Evolutionary conservation across 352 stramenopile genomes (phyloP).

Genomic region (Globisporangium recalcitrans): DNA sequence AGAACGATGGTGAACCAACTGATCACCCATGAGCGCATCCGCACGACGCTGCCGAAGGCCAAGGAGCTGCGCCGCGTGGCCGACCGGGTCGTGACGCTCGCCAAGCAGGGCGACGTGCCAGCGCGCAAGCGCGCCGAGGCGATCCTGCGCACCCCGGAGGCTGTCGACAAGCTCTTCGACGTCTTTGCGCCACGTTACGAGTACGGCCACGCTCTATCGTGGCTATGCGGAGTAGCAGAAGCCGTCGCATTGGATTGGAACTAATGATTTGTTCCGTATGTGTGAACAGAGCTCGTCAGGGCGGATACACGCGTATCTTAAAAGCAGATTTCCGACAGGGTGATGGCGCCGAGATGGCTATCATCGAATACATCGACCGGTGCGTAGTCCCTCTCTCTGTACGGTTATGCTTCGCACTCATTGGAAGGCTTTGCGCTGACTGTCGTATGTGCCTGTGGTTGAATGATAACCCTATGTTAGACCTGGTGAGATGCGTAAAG

Average conservation of each 20-base stretch:
- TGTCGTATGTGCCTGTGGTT: slow-evolving; percentile 9
- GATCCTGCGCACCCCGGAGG: slow-evolving; percentile 87
- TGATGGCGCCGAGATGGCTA: slow-evolving; percentile 95
- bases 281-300: slow-evolving; percentile 41
- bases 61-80: slow-evolving; percentile 93
- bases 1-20: slow-evolving; percentile 96
- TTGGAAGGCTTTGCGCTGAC: not conserved
- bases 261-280: not conserved
- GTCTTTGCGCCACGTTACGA: slow-evolving; percentile 94
- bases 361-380: slow-evolving; percentile 98
- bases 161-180: slow-evolving; percentile 95
- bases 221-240: too few relatives aligned
- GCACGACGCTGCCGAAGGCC: slow-evolving; percentile 95
- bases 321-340: slow-evolving; percentile 91
- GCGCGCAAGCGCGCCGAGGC: slow-evolving; percentile 74
- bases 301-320: slow-evolving; percentile 96
- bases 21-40: slow-evolving; percentile 97
- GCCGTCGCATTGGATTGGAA: not conserved
- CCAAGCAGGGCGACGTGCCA: slow-evolving; percentile 89
- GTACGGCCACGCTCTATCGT: slow-evolving; percentile 36
- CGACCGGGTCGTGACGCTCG: slow-evolving; percentile 94
- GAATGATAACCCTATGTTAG: slow-evolving; percentile 22
- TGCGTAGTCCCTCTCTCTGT: slow-evolving; percentile 19
- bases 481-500: slow-evolving; percentile 82
- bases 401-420: not conserved